Evolutionary conservation across 306 rosid species (phyloP), one percentile per base, ranked within the genome.

Genomic region (Pueraria montana): DNA sequence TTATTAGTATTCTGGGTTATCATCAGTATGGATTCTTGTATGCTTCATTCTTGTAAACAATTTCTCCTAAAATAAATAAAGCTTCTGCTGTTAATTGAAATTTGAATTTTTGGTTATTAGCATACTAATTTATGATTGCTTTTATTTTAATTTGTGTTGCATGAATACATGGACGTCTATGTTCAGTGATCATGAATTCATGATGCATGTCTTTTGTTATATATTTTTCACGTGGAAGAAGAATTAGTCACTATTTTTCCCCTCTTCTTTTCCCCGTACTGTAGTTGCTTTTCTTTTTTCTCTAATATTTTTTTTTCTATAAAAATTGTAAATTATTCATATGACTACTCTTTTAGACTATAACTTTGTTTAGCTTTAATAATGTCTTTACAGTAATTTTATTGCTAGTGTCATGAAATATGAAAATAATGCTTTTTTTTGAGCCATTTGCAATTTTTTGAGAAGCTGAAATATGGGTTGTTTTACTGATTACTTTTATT

Each of bases 401-500:
- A 61, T 40, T 20, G 65, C 69, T 59, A 68, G n/a, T 58, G 52
- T 45, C 14, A 53, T 26, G 56, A 48, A 70, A 73, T 42, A 34
- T 59, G 63, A n/a, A 72, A 43, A 52, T 52, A 53, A 13, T 62
- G 70, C 49, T 43, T 48, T 6, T 30, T 0, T 58, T 43, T 49
- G 38, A 43, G 32, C 55, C n/a, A 26, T 62, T 80, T 36, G 79
- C 59, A 63, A 32, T 67, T 45, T 50, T 70, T 68, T 72, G 64
- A 53, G 58, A 72, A 72, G 76, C 66, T 48, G 34, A 49, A 42
- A 43, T 45, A 18, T 79, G 81, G 65, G 43, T 14, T 65, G 61
- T 61, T 81, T 79, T 58, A 77, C 83, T 85, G 78, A 73, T 63
- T 56, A 63, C 55, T 74, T 81, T 34, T 62, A 68, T 46, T 49